A percentile compares a stretch with the other conserved stretches of the same genome.
Evolutionary conservation across 352 stramenopile genomes (phyloP).

Genomic region (Globisporangium middletonii): DNA sequence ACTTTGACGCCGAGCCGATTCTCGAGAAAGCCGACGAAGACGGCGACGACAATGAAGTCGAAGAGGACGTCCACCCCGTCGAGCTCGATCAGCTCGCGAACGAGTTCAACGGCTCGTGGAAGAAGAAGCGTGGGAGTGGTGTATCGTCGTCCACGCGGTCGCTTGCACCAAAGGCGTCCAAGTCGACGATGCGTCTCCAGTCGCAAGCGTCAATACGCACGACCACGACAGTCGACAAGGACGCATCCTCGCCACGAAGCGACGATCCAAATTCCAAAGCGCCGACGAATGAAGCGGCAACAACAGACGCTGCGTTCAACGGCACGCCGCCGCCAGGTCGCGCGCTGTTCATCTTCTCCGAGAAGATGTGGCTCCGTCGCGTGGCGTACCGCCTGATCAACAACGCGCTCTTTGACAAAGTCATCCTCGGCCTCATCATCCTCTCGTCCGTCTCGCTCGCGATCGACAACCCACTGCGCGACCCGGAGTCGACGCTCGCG

Average conservation of each 20-base stretch:
- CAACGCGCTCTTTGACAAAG: conserved; percentile 74
- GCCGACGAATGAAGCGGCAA: too few relatives aligned
- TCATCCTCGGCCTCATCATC: conserved; percentile 78
- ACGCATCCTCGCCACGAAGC: not conserved
- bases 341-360: conserved; percentile 46
- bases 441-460: conserved; percentile 81
- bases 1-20: conserved; percentile 7
- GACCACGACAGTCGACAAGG: not conserved
- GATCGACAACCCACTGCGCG: conserved; percentile 76
- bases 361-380: conserved; percentile 31
- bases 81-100: conserved; percentile 17
- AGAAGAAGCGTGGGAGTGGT: not conserved
- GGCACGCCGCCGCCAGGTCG: conserved; percentile 15
- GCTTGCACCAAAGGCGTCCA: not conserved
- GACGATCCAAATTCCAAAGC: not conserved
- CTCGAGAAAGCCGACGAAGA: conserved; percentile 21
- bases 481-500: conserved; percentile 40
- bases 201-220: not conserved
- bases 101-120: conserved; percentile 6
- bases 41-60: conserved; percentile 23
- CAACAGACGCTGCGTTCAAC: conserved; percentile 7
- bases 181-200: not conserved
- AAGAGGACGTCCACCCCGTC: conserved; percentile 27
- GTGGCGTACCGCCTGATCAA: conserved; percentile 41
- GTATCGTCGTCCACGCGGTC: not conserved